Percentiles rank a stretch among this genome's conserved stretches.
phyloP scores from a whole-genome alignment of 2,329 filamentous ascomycete species.

The Juglanconis sp. region DNA sequence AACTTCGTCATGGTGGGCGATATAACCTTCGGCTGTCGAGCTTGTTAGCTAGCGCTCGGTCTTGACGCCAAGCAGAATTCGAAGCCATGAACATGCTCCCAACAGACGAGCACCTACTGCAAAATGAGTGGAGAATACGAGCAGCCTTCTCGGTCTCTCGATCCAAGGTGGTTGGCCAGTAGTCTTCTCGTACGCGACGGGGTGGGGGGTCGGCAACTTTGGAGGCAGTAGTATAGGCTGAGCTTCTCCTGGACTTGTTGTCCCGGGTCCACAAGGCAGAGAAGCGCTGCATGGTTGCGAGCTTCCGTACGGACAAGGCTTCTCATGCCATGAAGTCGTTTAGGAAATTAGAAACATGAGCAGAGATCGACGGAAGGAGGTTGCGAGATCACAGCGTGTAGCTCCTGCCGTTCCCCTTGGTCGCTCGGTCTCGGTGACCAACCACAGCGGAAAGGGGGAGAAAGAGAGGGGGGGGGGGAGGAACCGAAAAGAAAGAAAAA shows the following conservation, averaged over 20 bases:
- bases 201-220: constrained; percentile 20
- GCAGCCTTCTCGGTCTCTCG: constrained; percentile 90
- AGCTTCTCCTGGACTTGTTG: constrained; percentile 24
- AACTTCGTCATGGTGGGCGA: constrained; percentile 9
- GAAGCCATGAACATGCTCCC: background rate
- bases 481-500: no score
- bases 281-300: constrained; percentile 42
- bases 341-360: constrained; percentile 20
- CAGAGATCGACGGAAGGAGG: background rate
- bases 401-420: background rate
- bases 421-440: background rate
- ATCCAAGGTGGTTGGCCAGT: constrained; percentile 65
- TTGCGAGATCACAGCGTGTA: background rate
- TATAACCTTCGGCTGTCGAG: constrained; percentile 13
- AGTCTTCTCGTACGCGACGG: constrained; percentile 28
- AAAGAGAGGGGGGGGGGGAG: background rate
- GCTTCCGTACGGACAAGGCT: constrained; percentile 1
- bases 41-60: background rate
- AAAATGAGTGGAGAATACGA: constrained; percentile 85
- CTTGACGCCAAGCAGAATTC: background rate
- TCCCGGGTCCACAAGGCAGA: constrained; percentile 40
- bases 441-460: background rate
- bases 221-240: background rate
- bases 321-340: constrained; percentile 18
- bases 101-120: constrained; percentile 56